These are phyloP conservation scores for Lithospermum erythrorhizon DNA, from an alignment of 257 asterid genomes.

Conservation along the genomic window DNA sequence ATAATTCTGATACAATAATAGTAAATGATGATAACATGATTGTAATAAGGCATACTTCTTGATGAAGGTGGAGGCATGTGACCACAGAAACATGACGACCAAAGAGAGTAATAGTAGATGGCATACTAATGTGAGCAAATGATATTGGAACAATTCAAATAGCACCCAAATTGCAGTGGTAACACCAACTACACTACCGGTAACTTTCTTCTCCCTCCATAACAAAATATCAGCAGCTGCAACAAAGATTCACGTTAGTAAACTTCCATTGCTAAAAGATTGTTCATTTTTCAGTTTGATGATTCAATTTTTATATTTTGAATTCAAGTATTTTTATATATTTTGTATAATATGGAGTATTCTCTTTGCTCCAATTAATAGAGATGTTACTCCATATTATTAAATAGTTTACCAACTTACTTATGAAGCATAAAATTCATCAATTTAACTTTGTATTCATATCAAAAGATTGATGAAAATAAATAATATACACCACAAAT, in stretches of 20 bases:
- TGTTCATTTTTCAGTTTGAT: too few relatives aligned
- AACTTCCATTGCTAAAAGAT: not conserved
- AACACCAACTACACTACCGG: constrained; percentile 70
- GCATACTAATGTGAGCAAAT: constrained; percentile 74
- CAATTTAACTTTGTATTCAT: too few relatives aligned
- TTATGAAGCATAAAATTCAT: too few relatives aligned
- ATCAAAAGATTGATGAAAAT: too few relatives aligned
- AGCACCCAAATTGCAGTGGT: constrained; percentile 84
- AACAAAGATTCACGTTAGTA: not conserved
- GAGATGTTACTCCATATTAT: too few relatives aligned
- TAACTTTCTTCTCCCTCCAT: constrained; percentile 81
- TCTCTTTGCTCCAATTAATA: too few relatives aligned
- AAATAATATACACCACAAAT: too few relatives aligned
- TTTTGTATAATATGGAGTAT: too few relatives aligned
- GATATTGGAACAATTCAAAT: constrained; percentile 81
- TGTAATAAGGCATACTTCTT: constrained; percentile 42
- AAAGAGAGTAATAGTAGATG: constrained; percentile 61
- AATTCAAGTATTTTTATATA: too few relatives aligned
- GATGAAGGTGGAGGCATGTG: constrained; percentile 68
- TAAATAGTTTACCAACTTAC: too few relatives aligned
- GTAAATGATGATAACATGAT: constrained; percentile 1
- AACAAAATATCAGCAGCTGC: constrained; percentile 89
- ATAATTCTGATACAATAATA: not conserved
- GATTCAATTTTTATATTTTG: too few relatives aligned
- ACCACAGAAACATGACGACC: constrained; percentile 67